These are phyloP conservation scores for Thelonectria discophora DNA, from an alignment of 2,329 filamentous ascomycete species.

Conservation along the genomic window DNA sequence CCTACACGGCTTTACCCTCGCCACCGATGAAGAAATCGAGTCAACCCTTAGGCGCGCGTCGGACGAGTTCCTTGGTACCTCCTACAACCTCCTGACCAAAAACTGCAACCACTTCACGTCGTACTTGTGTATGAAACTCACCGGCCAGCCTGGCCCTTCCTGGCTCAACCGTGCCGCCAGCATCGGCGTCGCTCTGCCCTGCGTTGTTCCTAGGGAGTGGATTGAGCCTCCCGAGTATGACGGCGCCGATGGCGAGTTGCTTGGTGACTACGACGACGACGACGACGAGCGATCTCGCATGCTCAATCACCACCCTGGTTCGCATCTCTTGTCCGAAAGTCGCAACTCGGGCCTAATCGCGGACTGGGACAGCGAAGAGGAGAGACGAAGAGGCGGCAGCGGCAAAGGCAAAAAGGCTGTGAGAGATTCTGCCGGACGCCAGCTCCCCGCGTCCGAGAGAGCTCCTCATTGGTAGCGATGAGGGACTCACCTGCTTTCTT, in stretches of 20 bases:
- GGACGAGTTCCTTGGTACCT: conserved; percentile 76
- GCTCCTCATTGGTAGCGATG: conserved; percentile 50
- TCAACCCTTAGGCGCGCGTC: conserved; percentile 73
- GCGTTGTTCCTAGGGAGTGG: conserved; percentile 84
- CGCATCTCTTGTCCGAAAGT: conserved; percentile 45
- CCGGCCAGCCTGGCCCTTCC: conserved; percentile 71
- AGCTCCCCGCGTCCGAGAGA: conserved; percentile 61
- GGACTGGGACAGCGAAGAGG: conserved; percentile 58
- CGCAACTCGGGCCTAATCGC: conserved; percentile 42
- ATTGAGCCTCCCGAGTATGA: conserved; percentile 81
- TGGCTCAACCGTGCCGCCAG: conserved; percentile 89
- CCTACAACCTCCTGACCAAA: conserved; percentile 82
- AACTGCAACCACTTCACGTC: conserved; percentile 93
- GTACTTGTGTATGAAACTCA: conserved; percentile 77
- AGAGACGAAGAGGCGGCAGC: conserved; percentile 50
- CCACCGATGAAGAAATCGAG: conserved; percentile 74
- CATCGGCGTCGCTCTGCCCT: conserved; percentile 82
- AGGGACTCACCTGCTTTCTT: not conserved
- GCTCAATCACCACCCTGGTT: conserved; percentile 55
- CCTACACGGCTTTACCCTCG: conserved; percentile 81
- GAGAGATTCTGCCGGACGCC: conserved; percentile 61
- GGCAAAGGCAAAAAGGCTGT: conserved; percentile 57
- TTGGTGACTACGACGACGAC: conserved; percentile 62
- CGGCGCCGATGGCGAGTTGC: conserved; percentile 73
- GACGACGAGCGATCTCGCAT: conserved; percentile 66